Evolutionary conservation across 352 stramenopile species (phyloP).

Genomic region (Phytophthora cajani): DNA sequence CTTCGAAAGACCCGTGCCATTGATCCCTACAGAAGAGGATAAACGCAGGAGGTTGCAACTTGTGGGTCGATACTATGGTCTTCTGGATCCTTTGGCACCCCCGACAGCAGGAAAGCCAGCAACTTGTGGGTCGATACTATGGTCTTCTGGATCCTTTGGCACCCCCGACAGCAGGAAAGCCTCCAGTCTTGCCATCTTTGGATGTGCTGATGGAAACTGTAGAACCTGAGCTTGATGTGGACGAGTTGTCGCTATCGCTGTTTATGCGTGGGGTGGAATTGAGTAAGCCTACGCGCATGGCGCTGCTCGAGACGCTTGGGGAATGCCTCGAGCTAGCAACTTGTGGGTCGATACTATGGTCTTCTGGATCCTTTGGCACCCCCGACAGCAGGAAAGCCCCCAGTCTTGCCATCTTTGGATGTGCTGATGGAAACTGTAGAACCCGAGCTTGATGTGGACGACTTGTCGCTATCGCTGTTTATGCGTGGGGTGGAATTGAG

Average conservation of each 20-base stretch:
- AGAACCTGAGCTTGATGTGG: conserved; percentile 70
- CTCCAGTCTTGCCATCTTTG: conserved; percentile 24
- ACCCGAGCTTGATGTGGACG: conserved; percentile 68
- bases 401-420: conserved; percentile 30
- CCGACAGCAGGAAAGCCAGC: conserved; percentile 11
- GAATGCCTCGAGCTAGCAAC: conserved; percentile 66
- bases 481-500: conserved; percentile 65
- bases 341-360: conserved; percentile 72
- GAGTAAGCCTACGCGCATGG: conserved; percentile 61
- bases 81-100: conserved; percentile 33
- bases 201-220: conserved; percentile 62
- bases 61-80: conserved; percentile 65
- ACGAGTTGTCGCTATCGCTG: conserved; percentile 67
- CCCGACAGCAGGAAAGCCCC: conserved; percentile 10
- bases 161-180: conserved; percentile 16
- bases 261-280: conserved; percentile 69
- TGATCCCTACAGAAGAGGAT: conserved; percentile 50
- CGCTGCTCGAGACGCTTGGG: conserved; percentile 62
- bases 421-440: conserved; percentile 68
- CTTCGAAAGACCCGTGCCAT: conserved; percentile 53
- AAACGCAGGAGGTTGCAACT: conserved; percentile 49
- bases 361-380: conserved; percentile 33
- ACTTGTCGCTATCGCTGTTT: conserved; percentile 66
- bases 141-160: conserved; percentile 40
- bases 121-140: conserved; percentile 64